These are phyloP conservation scores for Kuraishia floccosa DNA, from an alignment of 805 yeast genomes.

Conservation along the genomic window DNA sequence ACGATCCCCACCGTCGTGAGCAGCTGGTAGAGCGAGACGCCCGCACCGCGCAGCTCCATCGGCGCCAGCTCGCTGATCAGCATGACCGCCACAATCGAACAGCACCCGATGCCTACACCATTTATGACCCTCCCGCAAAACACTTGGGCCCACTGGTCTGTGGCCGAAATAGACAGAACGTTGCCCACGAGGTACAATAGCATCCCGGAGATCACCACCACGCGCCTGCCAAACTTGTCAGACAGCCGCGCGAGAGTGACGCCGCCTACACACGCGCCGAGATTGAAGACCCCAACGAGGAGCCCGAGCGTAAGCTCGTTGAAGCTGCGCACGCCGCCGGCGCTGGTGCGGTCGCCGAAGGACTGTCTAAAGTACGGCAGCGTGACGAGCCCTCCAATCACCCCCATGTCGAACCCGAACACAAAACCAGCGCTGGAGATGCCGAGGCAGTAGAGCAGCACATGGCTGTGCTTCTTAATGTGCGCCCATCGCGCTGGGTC, in stretches of 20 bases:
- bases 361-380: slow-evolving; percentile 12
- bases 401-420: slow-evolving; percentile 25
- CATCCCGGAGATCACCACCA: slow-evolving; percentile 11
- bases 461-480: too few species aligned
- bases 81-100: slow-evolving; percentile 22
- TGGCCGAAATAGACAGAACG: slow-evolving; percentile 7
- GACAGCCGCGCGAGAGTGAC: slow-evolving; percentile 9
- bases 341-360: slow-evolving; percentile 12
- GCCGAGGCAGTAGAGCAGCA: too few species aligned
- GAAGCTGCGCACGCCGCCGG: slow-evolving; percentile 4
- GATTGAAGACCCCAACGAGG: slow-evolving; percentile 15
- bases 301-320: slow-evolving; percentile 16
- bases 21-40: slow-evolving; percentile 19
- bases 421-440: slow-evolving; percentile 22
- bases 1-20: slow-evolving; percentile 22
- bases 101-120: slow-evolving; percentile 19
- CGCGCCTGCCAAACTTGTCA: slow-evolving; percentile 13
- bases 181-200: slow-evolving; percentile 10
- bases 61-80: slow-evolving; percentile 23
- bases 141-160: slow-evolving; percentile 12
- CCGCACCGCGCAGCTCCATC: slow-evolving; percentile 14
- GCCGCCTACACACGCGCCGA: slow-evolving; percentile 22
- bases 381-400: slow-evolving; percentile 20
- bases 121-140: slow-evolving; percentile 16
- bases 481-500: too few species aligned